Base-by-base conservation (phyloP, 176 grass and related monocot species). In the Tuctoria greenei region DNA sequence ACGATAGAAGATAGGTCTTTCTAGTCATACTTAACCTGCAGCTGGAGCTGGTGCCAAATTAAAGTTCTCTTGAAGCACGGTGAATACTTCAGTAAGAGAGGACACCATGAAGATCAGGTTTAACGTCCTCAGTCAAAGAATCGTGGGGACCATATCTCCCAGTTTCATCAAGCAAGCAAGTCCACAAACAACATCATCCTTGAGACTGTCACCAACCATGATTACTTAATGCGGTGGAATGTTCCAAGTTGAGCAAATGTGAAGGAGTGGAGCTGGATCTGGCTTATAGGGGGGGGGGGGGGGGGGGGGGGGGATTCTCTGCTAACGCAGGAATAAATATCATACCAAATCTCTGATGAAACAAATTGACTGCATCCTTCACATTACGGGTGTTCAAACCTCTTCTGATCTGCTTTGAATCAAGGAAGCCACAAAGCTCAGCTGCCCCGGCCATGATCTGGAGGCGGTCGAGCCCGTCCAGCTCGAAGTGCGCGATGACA, bases 101-200 rank as follows among this genome's bases (percentile, higher is more conserved):
- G 95, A 92, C 13, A 94, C 86, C 85, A 73, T 88, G 64, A 98
- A 94, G 88, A n/a, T 98, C 91, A 14, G 95, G 95, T 66, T 62
- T 82, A 43, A 90, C 37, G 54, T 94, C 84, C 38, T 84, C 89
- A 24, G 85, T 27, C 23, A 92, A 75, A 56, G 59, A 86, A 43
- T 94, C 89, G 0, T 64, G 82, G 1, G 84, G 67, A 34, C 73
- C 84, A 16, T 98, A 94, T 76, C 75, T 74, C 50, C 60, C 95
- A 0, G 82, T 94, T 86, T 98, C 95, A 44, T 98, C 95, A 0
- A 98, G 91, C 42, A 98, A 89, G 84, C 95, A 98, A 79, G 95
- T 98, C 95, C 91, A 83, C 95, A 94, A 14, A 88, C 91, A 25
- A 98, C 95, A 82, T 98, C 95, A 90, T 98, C 95, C 82, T 87